Evolutionary conservation across 108 stramenopile species (phyloP), one percentile per base, ranked within the genome.

Genomic region (Bacterosira constricta): DNA sequence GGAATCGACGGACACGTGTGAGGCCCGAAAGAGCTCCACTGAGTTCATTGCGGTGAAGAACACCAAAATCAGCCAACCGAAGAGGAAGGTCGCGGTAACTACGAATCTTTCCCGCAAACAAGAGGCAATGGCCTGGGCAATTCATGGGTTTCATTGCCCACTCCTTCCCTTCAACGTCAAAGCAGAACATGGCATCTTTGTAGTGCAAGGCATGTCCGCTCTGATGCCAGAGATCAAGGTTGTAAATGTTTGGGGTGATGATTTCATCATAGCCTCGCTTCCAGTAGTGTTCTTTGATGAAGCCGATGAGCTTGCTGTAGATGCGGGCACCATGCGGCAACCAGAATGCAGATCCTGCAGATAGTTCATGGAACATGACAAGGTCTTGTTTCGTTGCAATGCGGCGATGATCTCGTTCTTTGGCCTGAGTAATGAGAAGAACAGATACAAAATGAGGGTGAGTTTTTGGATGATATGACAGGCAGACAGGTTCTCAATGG

Each of bases 131-230:
- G 8, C 95, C 98, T 45, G 99, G 99, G 71, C 99, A 99, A 83
- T 99, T 99, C 99, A 99, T 99, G 37, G 99, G 99, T 75, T 99
- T 99, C 92, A 99, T 89, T 37, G 93, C 99, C 90, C 90, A 97
- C 71, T 96, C 94, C 66, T 87, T 79, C 26, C 92, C 95, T 57
- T 97, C 97, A 7, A 97, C 95, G 41, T 97, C 93, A 65, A 97
- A 98, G 63, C 89, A 86, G 71, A 98, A 97, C 97, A 97, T 97
- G 79, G 87, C 88, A 74, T 97, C 96, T 82, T 96, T 94, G 92
- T 99, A 99, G 82, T 99, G 99, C 89, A 96, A 77, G 42, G 96
- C 96, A 75, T 99, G 99, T 29, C 99, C 99, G 39, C 91, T 93
- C 51, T 89, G 86, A 70, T 96, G 86, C 99, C 99, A 99, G 15